Conservation (phyloP, 352 stramenopile species). For the Phytophthora citrophthora region DNA sequence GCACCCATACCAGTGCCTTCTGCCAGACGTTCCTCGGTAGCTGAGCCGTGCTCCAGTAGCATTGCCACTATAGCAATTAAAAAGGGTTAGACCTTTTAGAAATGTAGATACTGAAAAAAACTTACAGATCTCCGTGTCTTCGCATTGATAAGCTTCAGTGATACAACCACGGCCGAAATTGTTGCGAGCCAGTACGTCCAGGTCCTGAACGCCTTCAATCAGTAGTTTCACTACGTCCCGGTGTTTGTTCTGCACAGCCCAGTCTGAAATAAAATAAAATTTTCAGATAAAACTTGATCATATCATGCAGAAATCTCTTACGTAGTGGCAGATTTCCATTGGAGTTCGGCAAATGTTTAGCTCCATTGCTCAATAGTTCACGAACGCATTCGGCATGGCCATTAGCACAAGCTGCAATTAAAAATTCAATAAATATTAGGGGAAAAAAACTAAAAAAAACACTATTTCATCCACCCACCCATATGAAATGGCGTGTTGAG, state of each 20-base stretch:
- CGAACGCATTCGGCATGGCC: slow-evolving; percentile 70
- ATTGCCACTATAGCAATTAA: slow-evolving; percentile 51
- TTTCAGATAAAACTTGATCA: not conserved
- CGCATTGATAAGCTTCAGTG: slow-evolving; percentile 84
- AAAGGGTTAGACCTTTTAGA: not conserved
- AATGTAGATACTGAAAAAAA: slow-evolving; percentile 28
- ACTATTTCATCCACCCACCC: slow-evolving; percentile 40
- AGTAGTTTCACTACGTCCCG: slow-evolving; percentile 80
- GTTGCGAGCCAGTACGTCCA: slow-evolving; percentile 87
- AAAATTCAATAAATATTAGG: slow-evolving; percentile 8
- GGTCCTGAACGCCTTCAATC: slow-evolving; percentile 64
- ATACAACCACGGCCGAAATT: slow-evolving; percentile 80
- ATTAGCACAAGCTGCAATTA: slow-evolving; percentile 74
- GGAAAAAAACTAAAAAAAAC: not conserved
- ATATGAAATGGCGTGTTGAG: slow-evolving; percentile 88
- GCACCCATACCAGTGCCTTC: slow-evolving; percentile 78
- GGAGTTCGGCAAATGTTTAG: slow-evolving; percentile 68
- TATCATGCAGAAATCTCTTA: slow-evolving; percentile 29
- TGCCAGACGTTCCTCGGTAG: slow-evolving; percentile 76
- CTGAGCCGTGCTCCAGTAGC: slow-evolving; percentile 81
- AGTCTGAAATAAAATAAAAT: slow-evolving; percentile 52
- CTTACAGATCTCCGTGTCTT: slow-evolving; percentile 87
- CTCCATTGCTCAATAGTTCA: slow-evolving; percentile 59
- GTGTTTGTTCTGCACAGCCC: slow-evolving; percentile 89
- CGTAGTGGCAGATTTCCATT: slow-evolving; percentile 82